phyloP scores from a whole-genome alignment of 495 filamentous ascomycete genomes.

The Penicillium salamii region DNA sequence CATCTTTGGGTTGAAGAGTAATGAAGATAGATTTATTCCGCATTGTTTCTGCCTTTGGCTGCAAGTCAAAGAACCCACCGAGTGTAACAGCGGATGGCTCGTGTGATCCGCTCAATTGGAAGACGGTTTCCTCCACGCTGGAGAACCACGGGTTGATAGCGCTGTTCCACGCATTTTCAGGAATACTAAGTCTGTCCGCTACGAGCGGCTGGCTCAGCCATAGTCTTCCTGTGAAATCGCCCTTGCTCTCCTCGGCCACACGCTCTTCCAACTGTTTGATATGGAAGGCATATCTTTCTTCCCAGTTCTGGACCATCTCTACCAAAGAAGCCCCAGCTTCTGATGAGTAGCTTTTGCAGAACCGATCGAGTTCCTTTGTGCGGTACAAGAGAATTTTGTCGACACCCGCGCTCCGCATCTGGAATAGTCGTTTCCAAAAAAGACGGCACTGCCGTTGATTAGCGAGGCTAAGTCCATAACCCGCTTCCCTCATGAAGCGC shows the following conservation, averaged over 20 bases:
- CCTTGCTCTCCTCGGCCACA: neutral
- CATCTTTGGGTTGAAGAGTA: slow-evolving; percentile 11
- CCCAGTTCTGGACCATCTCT: slow-evolving; percentile 12
- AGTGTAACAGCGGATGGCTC: slow-evolving; percentile 2
- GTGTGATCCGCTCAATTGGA: neutral
- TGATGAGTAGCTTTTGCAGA: slow-evolving; percentile 12
- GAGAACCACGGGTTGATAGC: slow-evolving; percentile 10
- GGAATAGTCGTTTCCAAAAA: slow-evolving; percentile 19
- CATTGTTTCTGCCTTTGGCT: slow-evolving; percentile 3
- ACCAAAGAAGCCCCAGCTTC: slow-evolving; percentile 11
- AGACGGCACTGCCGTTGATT: slow-evolving; percentile 18
- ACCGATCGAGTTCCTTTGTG: slow-evolving; percentile 21
- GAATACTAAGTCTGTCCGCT: slow-evolving; percentile 8
- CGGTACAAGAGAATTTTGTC: slow-evolving; percentile 19
- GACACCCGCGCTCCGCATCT: slow-evolving; percentile 18
- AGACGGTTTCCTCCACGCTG: slow-evolving; percentile 3
- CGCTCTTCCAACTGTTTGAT: slow-evolving; percentile 20
- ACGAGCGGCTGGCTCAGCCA: slow-evolving; percentile 6
- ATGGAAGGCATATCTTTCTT: slow-evolving; percentile 11
- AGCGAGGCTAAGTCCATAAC: slow-evolving; percentile 11
- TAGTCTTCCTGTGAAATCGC: neutral
- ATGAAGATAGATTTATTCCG: slow-evolving; percentile 14
- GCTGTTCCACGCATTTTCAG: slow-evolving; percentile 11
- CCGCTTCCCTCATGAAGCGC: slow-evolving; percentile 19
- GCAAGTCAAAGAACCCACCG: neutral